Conservation (phyloP, 768 basidiomycete species). For the Cyclocybe cylindracea region DNA sequence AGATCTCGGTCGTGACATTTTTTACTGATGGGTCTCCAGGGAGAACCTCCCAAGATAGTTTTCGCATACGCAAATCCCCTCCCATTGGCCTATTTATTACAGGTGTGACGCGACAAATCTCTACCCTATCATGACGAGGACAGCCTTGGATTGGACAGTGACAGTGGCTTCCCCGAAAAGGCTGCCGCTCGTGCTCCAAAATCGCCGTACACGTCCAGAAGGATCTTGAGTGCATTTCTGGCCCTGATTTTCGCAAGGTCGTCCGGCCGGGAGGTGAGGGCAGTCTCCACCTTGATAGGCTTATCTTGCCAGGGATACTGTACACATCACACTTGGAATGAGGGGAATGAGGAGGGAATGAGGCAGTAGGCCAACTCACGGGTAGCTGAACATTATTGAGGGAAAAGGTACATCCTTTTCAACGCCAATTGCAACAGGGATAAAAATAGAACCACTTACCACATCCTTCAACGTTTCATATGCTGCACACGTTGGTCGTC, state of each 20-base stretch:
- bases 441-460: slow-evolving; percentile 34
- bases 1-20: slow-evolving; percentile 24
- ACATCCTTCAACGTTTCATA: slow-evolving; percentile 47
- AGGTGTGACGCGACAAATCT: slow-evolving; percentile 3
- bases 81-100: slow-evolving; percentile 13
- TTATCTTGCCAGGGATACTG: slow-evolving; percentile 84
- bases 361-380: slow-evolving; percentile 38
- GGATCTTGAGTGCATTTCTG: slow-evolving; percentile 90
- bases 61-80: slow-evolving; percentile 2
- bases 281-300: slow-evolving; percentile 67
- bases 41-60: slow-evolving; percentile 1
- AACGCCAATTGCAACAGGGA: slow-evolving; percentile 16
- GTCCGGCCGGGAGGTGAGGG: slow-evolving; percentile 68
- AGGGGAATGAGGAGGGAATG: slow-evolving; percentile 19
- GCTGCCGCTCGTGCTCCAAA: slow-evolving; percentile 64
- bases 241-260: slow-evolving; percentile 90
- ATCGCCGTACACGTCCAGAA: slow-evolving; percentile 89
- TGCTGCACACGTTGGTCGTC: slow-evolving; percentile 24
- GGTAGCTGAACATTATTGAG: slow-evolving; percentile 38
- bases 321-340: slow-evolving; percentile 17
- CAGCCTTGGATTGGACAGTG: slow-evolving; percentile 40
- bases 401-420: slow-evolving; percentile 4
- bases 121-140: slow-evolving; percentile 28
- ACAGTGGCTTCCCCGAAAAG: slow-evolving; percentile 36
- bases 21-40: slow-evolving; percentile 17